These are phyloP conservation scores for Sabuloglossum arenarium DNA, from an alignment of 495 filamentous ascomycete species.

Conservation along the genomic window DNA sequence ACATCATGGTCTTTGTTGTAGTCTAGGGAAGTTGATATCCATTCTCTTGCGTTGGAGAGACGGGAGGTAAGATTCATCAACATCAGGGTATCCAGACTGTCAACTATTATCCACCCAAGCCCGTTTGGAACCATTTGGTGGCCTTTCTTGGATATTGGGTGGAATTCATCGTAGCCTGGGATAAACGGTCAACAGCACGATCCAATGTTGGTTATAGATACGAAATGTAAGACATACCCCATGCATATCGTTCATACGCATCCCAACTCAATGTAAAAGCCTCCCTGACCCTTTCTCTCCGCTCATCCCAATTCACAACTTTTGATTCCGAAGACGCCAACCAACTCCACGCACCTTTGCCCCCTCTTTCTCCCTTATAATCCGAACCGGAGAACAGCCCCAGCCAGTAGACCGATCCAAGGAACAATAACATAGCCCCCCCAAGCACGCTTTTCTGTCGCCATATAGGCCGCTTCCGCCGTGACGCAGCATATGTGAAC, in stretches of 20 bases:
- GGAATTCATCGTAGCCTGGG: constrained; percentile 66
- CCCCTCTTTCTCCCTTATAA: constrained; percentile 6
- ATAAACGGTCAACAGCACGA: not conserved
- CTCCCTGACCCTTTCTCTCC: constrained; percentile 73
- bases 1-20: constrained; percentile 91
- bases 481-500: constrained; percentile 41
- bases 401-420: constrained; percentile 35
- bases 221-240: constrained; percentile 40
- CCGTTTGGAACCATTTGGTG: constrained; percentile 62
- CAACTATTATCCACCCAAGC: constrained; percentile 95
- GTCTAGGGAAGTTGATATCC: constrained; percentile 62
- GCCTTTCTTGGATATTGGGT: constrained; percentile 61
- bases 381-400: constrained; percentile 25
- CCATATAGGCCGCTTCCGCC: constrained; percentile 19
- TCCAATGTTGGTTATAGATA: not conserved
- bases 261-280: constrained; percentile 80
- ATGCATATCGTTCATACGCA: constrained; percentile 80
- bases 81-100: constrained; percentile 89
- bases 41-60: constrained; percentile 67
- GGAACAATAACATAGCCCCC: constrained; percentile 24
- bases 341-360: constrained; percentile 15
- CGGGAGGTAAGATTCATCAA: constrained; percentile 91
- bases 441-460: constrained; percentile 31
- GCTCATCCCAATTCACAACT: constrained; percentile 44
- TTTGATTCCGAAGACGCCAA: constrained; percentile 17